A percentile compares a stretch with the other conserved stretches of the same genome.
These are phyloP conservation scores for Massarina eburnea DNA, from an alignment of 2,329 filamentous ascomycete genomes.

Conservation along the genomic window DNA sequence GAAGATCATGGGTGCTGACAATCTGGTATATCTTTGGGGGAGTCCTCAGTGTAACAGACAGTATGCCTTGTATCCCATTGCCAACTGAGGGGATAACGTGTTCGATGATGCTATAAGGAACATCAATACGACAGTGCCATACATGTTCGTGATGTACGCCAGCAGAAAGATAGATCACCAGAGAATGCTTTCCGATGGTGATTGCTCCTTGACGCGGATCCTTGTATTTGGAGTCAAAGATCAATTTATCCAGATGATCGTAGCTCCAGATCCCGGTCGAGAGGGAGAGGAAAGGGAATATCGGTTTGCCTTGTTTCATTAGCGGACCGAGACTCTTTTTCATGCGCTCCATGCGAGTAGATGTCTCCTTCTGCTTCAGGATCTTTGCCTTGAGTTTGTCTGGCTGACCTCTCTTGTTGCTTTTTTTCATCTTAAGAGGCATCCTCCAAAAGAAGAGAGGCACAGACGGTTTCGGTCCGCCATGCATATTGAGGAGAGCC, in stretches of 20 bases:
- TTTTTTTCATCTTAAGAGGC: conserved; percentile 15
- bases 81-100: conserved; percentile 35
- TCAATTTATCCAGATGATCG: conserved; percentile 23
- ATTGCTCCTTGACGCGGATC: conserved; percentile 46
- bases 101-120: conserved; percentile 48
- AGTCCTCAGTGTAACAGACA: conserved; percentile 43
- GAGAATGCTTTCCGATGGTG: conserved; percentile 38
- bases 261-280: conserved; percentile 49
- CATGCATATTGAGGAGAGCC: conserved; percentile 47
- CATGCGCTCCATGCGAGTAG: conserved; percentile 15
- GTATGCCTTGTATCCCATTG: conserved; percentile 12
- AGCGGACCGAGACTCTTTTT: conserved; percentile 6
- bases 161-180: conserved; percentile 21
- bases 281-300: conserved; percentile 29
- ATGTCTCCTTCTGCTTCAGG: conserved; percentile 25
- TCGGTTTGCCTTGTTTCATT: conserved; percentile 13
- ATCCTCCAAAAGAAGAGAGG: conserved; percentile 12
- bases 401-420: conserved; percentile 23
- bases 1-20: conserved; percentile 17
- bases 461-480: conserved; percentile 14
- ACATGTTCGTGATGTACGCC: conserved; percentile 5
- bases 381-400: conserved; percentile 26
- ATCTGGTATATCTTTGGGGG: conserved; percentile 45
- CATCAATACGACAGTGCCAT: conserved; percentile 41
- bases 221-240: conserved; percentile 46